Conservation (phyloP, 2,329 filamentous ascomycete species). For the Aspergillus aculeatus region DNA sequence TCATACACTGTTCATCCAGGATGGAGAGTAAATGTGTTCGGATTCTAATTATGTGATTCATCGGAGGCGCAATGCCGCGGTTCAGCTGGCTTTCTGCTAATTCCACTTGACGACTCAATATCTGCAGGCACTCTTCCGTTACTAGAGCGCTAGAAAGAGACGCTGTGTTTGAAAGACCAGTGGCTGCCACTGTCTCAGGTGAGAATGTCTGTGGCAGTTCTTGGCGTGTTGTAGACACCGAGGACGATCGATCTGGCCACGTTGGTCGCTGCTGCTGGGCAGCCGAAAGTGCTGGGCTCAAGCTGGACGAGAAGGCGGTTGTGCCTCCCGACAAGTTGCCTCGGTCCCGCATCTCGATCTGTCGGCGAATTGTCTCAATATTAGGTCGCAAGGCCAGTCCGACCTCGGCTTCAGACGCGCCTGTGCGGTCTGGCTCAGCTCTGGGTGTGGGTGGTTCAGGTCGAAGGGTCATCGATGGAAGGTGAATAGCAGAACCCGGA, state of each 20-base stretch:
- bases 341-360: slow-evolving; percentile 20
- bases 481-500: not conserved
- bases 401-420: slow-evolving; percentile 18
- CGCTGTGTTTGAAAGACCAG: not conserved
- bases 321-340: not conserved
- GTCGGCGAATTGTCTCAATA: slow-evolving; percentile 23
- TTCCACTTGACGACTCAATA: slow-evolving; percentile 25
- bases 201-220: slow-evolving; percentile 1
- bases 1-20: slow-evolving; percentile 33
- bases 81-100: slow-evolving; percentile 30
- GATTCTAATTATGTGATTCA: slow-evolving; percentile 31
- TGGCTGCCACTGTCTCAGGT: slow-evolving; percentile 1
- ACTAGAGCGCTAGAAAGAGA: not conserved
- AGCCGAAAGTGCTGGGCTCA: not conserved
- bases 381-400: slow-evolving; percentile 22
- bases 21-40: slow-evolving; percentile 33
- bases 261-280: slow-evolving; percentile 5
- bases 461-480: slow-evolving; percentile 5
- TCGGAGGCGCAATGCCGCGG: slow-evolving; percentile 26
- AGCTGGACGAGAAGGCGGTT: slow-evolving; percentile 1
- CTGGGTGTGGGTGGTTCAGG: slow-evolving; percentile 11
- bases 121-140: slow-evolving; percentile 17
- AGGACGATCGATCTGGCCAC: slow-evolving; percentile 6
- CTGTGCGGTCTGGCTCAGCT: slow-evolving; percentile 9
- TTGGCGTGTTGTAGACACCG: not conserved